These are phyloP conservation scores for Onygena corvina DNA, from an alignment of 2,329 filamentous ascomycete genomes.

Conservation along the genomic window DNA sequence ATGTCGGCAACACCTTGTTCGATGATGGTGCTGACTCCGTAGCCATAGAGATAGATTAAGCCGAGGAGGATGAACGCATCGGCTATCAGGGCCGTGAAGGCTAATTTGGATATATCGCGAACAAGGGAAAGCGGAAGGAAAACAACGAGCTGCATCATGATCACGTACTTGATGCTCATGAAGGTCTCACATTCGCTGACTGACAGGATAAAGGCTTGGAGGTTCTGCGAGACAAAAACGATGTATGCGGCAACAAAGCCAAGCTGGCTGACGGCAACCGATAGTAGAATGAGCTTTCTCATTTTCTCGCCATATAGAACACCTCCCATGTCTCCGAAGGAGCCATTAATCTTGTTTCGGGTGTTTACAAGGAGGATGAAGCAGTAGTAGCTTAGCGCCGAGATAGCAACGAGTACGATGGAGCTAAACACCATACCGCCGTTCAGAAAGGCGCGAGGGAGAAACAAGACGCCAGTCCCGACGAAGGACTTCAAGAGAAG, in stretches of 20 bases:
- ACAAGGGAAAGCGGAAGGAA: conserved; percentile 91
- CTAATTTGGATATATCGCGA: conserved; percentile 92
- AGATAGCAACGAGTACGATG: conserved; percentile 73
- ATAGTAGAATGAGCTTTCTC: conserved; percentile 73
- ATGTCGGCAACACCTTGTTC: conserved; percentile 72
- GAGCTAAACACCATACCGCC: conserved; percentile 97
- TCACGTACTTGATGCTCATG: conserved; percentile 79
- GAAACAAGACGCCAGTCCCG: conserved; percentile 85
- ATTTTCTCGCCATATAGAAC: conserved; percentile 84
- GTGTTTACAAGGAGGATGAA: conserved; percentile 88
- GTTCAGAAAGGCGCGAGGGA: conserved; percentile 86
- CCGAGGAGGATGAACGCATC: conserved; percentile 91
- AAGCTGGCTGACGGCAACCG: conserved; percentile 89
- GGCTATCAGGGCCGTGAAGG: conserved; percentile 83
- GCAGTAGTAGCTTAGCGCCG: conserved; percentile 85
- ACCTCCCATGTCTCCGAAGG: conserved; percentile 93
- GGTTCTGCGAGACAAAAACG: conserved; percentile 89
- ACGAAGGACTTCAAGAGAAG: conserved; percentile 95
- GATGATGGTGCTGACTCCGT: conserved; percentile 74
- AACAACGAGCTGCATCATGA: conserved; percentile 87
- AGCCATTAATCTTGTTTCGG: conserved; percentile 74
- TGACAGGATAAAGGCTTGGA: conserved; percentile 87
- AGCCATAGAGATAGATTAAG: conserved; percentile 89
- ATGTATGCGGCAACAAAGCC: conserved; percentile 93
- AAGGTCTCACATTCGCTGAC: conserved; percentile 76